phyloP scores from a whole-genome alignment of 208 protist species.

The Trypanosomatidae sp. region DNA sequence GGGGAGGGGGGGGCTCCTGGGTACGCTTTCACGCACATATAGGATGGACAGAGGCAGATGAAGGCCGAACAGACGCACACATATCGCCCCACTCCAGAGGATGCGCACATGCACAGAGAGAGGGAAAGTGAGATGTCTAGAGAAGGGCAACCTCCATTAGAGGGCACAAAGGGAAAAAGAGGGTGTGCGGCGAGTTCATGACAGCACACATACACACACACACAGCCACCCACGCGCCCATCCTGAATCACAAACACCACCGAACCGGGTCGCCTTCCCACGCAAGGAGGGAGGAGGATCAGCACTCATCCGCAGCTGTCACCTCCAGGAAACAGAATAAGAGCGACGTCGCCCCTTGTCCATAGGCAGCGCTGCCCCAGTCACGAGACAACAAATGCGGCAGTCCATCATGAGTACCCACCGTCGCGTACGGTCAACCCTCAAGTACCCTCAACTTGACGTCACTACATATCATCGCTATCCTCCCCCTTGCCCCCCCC shows the following conservation, averaged over 20 bases:
- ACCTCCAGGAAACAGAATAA: background rate
- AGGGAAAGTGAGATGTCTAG: background rate
- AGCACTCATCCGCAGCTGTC: background rate
- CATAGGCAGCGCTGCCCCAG: background rate
- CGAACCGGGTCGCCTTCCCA: background rate
- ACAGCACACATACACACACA: background rate
- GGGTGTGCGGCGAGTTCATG: background rate
- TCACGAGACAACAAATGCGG: background rate
- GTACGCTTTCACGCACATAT: background rate
- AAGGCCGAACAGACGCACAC: background rate
- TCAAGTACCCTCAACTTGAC: background rate
- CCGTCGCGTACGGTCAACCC: background rate
- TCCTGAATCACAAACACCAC: background rate
- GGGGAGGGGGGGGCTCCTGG: background rate
- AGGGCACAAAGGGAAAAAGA: background rate
- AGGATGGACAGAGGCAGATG: background rate
- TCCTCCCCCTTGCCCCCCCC: background rate
- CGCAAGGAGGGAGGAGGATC: background rate
- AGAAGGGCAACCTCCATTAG: no score
- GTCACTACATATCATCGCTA: background rate
- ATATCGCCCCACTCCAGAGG: background rate
- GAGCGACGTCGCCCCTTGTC: background rate
- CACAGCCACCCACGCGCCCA: background rate
- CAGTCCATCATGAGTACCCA: background rate
- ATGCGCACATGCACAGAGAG: background rate